Percentiles rank a stretch among this genome's conserved stretches.
phyloP scores from a whole-genome alignment of 148 eudicot genomes.

The Gaultheria prostrata region DNA sequence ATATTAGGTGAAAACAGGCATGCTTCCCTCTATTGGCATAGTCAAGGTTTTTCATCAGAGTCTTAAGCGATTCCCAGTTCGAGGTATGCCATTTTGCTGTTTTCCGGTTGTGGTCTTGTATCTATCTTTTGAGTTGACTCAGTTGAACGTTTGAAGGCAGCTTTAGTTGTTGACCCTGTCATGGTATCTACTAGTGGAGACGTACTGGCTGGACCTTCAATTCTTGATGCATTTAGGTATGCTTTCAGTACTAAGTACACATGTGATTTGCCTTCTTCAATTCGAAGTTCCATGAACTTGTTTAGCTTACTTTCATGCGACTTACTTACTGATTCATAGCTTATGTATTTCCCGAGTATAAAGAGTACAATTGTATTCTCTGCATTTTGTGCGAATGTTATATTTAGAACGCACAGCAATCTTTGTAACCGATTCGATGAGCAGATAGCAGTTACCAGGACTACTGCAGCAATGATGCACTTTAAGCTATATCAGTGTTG shows the following conservation, averaged over 20 bases:
- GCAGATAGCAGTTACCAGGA: neutral
- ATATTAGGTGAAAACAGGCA: slow-evolving; percentile 86
- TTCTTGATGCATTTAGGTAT: slow-evolving; percentile 65
- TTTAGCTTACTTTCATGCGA: neutral
- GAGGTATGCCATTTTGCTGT: slow-evolving; percentile 42
- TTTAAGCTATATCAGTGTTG: neutral
- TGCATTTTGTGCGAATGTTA: neutral
- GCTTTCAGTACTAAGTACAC: slow-evolving; percentile 4
- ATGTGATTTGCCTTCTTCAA: neutral
- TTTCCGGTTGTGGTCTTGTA: slow-evolving; percentile 15
- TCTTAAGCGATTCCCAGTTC: slow-evolving; percentile 66
- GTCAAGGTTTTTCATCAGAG: slow-evolving; percentile 54
- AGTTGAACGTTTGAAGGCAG: slow-evolving; percentile 57
- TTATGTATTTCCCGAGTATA: neutral
- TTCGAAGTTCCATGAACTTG: too few relatives aligned
- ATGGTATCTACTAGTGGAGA: slow-evolving; percentile 98
- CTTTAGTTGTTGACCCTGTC: slow-evolving; percentile 94
- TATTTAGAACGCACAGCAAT: neutral
- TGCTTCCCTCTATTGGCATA: slow-evolving; percentile 84
- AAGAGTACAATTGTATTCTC: neutral
- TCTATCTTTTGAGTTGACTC: slow-evolving; percentile 26
- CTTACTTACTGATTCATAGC: neutral
- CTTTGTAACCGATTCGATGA: neutral
- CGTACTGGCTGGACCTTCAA: slow-evolving; percentile 72
- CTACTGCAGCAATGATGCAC: neutral